A percentile compares a stretch with the other conserved stretches of the same genome.
These are phyloP conservation scores for Meira nashicola DNA, from an alignment of 1,284 basidiomycete species.

Conservation along the genomic window DNA sequence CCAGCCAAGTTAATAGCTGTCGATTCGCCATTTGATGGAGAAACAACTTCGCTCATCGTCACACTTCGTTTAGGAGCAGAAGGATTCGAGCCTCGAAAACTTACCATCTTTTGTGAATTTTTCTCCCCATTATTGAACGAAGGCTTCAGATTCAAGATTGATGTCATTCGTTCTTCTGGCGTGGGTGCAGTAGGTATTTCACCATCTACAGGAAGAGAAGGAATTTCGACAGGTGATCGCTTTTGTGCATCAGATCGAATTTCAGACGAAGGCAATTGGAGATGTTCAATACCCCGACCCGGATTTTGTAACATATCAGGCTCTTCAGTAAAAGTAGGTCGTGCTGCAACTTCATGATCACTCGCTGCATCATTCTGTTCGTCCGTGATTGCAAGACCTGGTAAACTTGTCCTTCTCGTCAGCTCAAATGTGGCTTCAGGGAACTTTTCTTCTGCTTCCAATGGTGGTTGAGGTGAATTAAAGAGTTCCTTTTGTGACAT, in stretches of 20 bases:
- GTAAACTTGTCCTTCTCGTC: constrained; percentile 29
- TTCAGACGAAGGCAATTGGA: not conserved
- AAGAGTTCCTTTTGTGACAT: constrained; percentile 29
- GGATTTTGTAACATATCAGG: not conserved
- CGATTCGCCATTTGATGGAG: constrained; percentile 3
- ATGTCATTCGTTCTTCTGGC: not conserved
- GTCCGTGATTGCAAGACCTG: constrained; percentile 10
- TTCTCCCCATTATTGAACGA: not conserved
- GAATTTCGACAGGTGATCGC: not conserved
- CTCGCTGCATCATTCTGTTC: constrained; percentile 24
- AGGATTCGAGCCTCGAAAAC: not conserved
- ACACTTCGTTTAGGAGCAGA: no score
- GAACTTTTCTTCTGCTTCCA: constrained; percentile 28
- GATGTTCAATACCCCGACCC: not conserved
- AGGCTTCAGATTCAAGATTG: not conserved
- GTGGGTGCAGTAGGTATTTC: not conserved
- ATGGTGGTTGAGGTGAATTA: constrained; percentile 32
- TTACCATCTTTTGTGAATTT: constrained; percentile 35
- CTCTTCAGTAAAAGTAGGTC: constrained; percentile 2
- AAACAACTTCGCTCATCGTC: no score
- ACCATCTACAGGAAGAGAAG: not conserved
- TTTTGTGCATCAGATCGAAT: not conserved
- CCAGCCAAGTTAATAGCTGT: constrained; percentile 6
- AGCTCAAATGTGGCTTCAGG: constrained; percentile 33
- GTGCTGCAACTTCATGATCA: constrained; percentile 25